phyloP scores from a whole-genome alignment of 2,329 filamentous ascomycete genomes.

The Cadophora malorum region DNA sequence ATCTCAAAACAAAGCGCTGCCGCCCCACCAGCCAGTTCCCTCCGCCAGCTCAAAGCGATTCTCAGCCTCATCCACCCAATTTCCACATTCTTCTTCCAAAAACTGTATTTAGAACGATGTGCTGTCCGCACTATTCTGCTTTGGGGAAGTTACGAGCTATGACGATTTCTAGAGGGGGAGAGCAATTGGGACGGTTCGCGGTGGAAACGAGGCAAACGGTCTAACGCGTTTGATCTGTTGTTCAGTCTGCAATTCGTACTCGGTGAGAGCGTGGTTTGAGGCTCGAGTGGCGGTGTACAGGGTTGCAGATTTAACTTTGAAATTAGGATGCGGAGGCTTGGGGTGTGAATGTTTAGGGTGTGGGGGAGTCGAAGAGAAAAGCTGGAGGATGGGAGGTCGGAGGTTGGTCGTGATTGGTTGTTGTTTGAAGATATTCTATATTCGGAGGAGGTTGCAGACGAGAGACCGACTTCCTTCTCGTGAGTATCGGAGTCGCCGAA shows the following conservation, averaged over 20 bases:
- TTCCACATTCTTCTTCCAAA: not conserved
- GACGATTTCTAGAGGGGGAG: too few relatives aligned
- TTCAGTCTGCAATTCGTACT: not conserved
- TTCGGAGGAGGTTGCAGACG: not conserved
- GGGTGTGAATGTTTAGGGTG: not conserved
- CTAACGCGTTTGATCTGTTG: not conserved
- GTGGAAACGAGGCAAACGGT: not conserved
- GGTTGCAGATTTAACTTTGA: too few relatives aligned
- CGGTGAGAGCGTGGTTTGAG: slow-evolving; percentile 1
- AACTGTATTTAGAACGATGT: not conserved
- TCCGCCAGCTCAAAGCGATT: not conserved
- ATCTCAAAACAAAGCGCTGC: not conserved
- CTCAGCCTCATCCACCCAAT: not conserved
- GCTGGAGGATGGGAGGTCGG: not conserved
- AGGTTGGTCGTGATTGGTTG: not conserved
- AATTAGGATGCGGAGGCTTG: not conserved
- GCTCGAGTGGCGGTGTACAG: not conserved
- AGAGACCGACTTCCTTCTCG: not conserved
- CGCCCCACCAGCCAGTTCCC: not conserved
- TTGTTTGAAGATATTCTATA: not conserved
- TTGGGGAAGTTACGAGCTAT: not conserved
- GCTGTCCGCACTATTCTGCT: not conserved
- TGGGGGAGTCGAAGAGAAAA: too few relatives aligned
- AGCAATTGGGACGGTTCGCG: too few relatives aligned
- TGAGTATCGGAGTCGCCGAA: not conserved